Base-by-base conservation (phyloP, 176 grass and related monocot genomes). In the Musa troglodytarum region DNA sequence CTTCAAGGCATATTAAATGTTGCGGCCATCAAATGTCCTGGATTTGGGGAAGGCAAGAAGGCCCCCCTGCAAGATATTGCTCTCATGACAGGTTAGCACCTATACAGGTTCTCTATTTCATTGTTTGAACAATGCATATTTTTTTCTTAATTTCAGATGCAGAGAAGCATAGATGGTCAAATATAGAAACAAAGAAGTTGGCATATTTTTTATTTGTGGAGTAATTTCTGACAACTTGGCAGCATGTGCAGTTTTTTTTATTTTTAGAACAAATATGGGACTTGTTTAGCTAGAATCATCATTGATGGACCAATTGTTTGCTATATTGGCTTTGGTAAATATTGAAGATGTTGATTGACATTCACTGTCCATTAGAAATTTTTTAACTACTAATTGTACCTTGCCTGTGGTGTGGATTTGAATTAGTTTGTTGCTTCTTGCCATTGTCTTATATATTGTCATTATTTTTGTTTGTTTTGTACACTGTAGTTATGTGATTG, bases 31-130 rank as follows among this genome's bases (percentile, higher is more conserved):
- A 89, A 93, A 75, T 98, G 88, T 64, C 94, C 94, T 81, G 90
- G 90, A 56, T 55, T 98, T 74, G 86, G 83, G 25, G 87, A 97
- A 71, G 88, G 85, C 76, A 97, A 97, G 86, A 93, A 90, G 82
- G 94, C 85, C 68, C 83, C 91, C 80, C 86, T 97, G 17, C 94
- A 93, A 85, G 94, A 97, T 81, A 97, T 97, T 85, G 90, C 90
- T 83, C 92, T 86, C 55, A 87, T 97, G 87, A 97, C 90, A 88
- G 93, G 93, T 97, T 61, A 63, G 74, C 10, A 16, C 64, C 34
- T 34, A 28, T 76, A 13, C 49, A 72, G 5, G 14, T 72, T 72
- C 2, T 20, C 28, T 52, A 23, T 3, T 72, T 72, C 10, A 21
- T 11, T 53, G 22, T 54, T 54, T 24, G 17, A 8, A 54, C n/a